Conservation (phyloP, 495 filamentous ascomycete species). For the Cairneyella variabilis region DNA sequence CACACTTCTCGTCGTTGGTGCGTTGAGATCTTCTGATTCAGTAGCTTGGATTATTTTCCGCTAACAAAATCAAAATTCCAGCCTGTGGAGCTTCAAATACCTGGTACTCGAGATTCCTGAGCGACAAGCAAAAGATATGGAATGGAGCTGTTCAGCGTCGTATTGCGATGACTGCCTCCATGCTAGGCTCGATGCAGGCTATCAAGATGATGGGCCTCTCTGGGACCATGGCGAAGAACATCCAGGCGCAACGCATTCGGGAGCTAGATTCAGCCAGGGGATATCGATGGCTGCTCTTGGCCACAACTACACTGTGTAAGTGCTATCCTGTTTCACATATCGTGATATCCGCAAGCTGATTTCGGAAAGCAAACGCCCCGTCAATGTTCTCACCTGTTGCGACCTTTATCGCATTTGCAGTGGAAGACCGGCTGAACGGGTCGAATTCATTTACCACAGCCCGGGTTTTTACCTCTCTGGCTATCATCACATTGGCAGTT, state of each 20-base stretch:
- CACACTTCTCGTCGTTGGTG: conserved; percentile 21
- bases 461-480: conserved; percentile 32
- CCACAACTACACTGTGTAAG: background rate
- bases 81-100: too few relatives aligned
- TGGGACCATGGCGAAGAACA: conserved; percentile 20
- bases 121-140: conserved; percentile 36
- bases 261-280: conserved; percentile 14
- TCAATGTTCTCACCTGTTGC: conserved; percentile 35
- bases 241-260: conserved; percentile 20
- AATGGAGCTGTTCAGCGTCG: conserved; percentile 34
- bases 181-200: conserved; percentile 39
- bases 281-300: background rate
- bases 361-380: background rate
- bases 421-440: conserved; percentile 18
- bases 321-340: too few relatives aligned
- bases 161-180: conserved; percentile 29
- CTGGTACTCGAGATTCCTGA: too few relatives aligned
- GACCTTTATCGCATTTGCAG: conserved; percentile 33
- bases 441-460: conserved; percentile 12
- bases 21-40: conserved; percentile 46
- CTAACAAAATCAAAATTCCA: too few relatives aligned
- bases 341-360: too few relatives aligned
- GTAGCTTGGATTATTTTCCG: conserved; percentile 40
- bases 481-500: conserved; percentile 33
- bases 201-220: conserved; percentile 41